Conservation (phyloP, 352 stramenopile species). For the Pythium volutum region DNA sequence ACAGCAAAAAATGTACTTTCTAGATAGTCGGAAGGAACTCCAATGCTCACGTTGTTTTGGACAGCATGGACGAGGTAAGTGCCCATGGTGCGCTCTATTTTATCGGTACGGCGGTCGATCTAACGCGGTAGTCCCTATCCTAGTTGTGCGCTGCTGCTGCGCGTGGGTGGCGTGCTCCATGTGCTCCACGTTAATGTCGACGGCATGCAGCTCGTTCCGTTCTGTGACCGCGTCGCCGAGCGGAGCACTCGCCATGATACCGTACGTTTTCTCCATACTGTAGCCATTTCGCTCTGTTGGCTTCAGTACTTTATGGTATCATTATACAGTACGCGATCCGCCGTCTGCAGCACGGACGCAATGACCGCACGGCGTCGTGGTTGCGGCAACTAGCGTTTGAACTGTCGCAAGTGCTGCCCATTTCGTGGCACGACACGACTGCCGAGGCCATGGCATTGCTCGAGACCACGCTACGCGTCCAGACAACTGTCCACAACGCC, state of each 20-base stretch:
- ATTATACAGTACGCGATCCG: constrained; percentile 43
- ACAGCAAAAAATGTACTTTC: too few species aligned
- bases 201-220: constrained; percentile 20
- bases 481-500: neutral
- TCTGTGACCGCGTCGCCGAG: constrained; percentile 11
- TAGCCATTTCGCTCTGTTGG: too few species aligned
- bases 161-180: constrained; percentile 22
- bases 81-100: too few species aligned
- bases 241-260: constrained; percentile 6
- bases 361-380: constrained; percentile 15
- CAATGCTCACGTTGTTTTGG: too few species aligned
- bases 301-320: neutral
- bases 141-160: constrained; percentile 31
- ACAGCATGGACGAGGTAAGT: constrained; percentile 38
- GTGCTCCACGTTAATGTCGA: constrained; percentile 24
- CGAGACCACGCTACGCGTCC: neutral
- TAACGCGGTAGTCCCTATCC: too few species aligned
- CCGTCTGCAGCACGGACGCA: constrained; percentile 32
- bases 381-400: constrained; percentile 36
- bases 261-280: constrained; percentile 15
- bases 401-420: constrained; percentile 33
- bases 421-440: constrained; percentile 27
- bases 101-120: too few species aligned
- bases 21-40: too few species aligned
- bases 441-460: neutral